Conservation (phyloP, 169 alveolate species). For the Plasmodium malariae region DNA sequence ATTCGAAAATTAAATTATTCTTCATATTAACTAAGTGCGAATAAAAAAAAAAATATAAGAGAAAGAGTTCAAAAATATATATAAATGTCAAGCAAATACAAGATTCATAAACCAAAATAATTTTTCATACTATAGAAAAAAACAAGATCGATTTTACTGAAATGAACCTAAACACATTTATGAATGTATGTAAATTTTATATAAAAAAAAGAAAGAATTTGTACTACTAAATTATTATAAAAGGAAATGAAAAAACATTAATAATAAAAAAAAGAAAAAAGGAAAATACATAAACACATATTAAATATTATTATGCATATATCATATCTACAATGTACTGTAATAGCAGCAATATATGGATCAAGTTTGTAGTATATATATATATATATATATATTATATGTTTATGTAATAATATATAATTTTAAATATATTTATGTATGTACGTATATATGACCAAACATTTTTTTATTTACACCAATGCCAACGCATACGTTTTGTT, state of each 20-base stretch:
- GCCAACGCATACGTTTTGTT: no score
- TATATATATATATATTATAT: not conserved
- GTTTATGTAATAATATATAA: not conserved
- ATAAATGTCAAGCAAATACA: not conserved
- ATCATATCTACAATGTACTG: no score
- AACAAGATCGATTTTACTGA: not conserved
- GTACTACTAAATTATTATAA: not conserved
- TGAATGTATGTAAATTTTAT: not conserved
- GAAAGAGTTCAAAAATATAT: not conserved
- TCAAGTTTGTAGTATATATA: no score
- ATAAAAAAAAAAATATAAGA: not conserved
- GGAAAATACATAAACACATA: no score
- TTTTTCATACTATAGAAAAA: slow-evolving; percentile 6
- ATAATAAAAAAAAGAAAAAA: slow-evolving; percentile 6
- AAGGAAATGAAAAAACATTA: not conserved
- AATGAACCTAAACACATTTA: slow-evolving; percentile 21
- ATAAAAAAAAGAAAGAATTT: not conserved
- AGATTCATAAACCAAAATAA: slow-evolving; percentile 8
- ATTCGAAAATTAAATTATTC: no score
- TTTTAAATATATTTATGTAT: not conserved
- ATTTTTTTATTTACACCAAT: no score
- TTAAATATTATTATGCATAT: no score
- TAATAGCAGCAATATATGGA: no score
- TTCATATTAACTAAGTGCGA: not conserved
- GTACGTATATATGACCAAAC: no score